phyloP scores from a whole-genome alignment of 2,329 filamentous ascomycete species.

The Cladophialophora psammophila region DNA sequence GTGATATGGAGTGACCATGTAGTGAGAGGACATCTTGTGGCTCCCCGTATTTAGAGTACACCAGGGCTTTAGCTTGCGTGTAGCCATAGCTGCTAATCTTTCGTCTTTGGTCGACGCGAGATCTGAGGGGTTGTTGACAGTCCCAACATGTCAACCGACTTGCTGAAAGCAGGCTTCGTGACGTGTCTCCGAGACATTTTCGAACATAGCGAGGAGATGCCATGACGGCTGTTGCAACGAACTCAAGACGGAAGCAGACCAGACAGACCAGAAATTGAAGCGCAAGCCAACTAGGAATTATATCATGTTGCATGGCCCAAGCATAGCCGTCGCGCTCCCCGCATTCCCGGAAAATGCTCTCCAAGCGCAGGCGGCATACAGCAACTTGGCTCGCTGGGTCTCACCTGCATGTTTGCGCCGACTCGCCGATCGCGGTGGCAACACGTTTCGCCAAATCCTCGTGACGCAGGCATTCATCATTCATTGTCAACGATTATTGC shows the following conservation, averaged over 20 bases:
- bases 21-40: slow-evolving; percentile 58
- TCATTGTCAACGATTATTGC: not conserved
- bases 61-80: slow-evolving; percentile 57
- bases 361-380: slow-evolving; percentile 3
- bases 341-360: not conserved
- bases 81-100: slow-evolving; percentile 58
- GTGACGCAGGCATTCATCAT: slow-evolving; percentile 1
- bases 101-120: slow-evolving; percentile 40
- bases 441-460: not conserved
- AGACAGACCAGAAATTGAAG: not conserved
- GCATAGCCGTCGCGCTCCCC: not conserved
- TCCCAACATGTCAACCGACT: slow-evolving; percentile 18
- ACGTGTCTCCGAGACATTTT: slow-evolving; percentile 10
- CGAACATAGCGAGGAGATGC: not conserved
- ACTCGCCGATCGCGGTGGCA: not conserved
- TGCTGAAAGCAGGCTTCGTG: slow-evolving; percentile 14
- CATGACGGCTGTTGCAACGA: not conserved
- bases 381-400: not conserved
- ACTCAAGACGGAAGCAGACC: not conserved
- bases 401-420: not conserved
- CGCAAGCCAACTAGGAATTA: not conserved
- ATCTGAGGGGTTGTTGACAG: slow-evolving; percentile 4
- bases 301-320: not conserved
- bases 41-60: slow-evolving; percentile 58
- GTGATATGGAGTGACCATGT: slow-evolving; percentile 58